Base-by-base conservation (phyloP, 2,329 filamentous ascomycete species). In the Fusarium nurragi region DNA sequence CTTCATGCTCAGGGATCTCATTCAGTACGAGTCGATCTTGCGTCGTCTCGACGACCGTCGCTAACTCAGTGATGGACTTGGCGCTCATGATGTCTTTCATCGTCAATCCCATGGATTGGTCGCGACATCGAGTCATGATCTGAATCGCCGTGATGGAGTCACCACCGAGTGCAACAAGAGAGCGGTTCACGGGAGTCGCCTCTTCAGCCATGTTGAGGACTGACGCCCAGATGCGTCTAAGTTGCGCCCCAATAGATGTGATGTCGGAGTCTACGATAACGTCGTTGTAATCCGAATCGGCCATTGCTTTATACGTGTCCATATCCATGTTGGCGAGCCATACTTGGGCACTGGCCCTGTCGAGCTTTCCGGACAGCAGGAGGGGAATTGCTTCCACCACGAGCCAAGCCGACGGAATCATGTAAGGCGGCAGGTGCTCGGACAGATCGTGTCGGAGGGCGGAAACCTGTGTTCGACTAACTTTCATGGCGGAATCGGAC, bases 251-350 rank as follows among this genome's bases (percentile, higher is more conserved):
- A 14, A 43, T 25, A 0, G 36, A 14, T 10, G 60, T 60, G 1
- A 12, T 23, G 8, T 28, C 37, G 1, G 49, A 21, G 2, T 43
- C 39, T 1, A n/a, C 30, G 12, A 37, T 14, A 26, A 62, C 54
- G 23, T 69, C 46, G 3, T 28, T 56, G 36, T 6, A 49, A 9
- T 78, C 76, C 8, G 76, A 65, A 3, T 75, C 73, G 53, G 80
- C 74, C 3, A 81, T 78, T 5, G 74, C 72, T 14, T 78, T 74
- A 36, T 79, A 81, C 0, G 72, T 73, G 0, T 72, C 64, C 4
- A 78, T 72, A n/a, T 78, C 74, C 64, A 80, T 74, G 37, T 67
- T 70, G 21, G 80, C 77, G 4, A 84, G 58, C 83, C 83, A 85
- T 3, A 68, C 66, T 3, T 74, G 74, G 16, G 81, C 74, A 60